Conservation (phyloP, 148 eudicot genomes). For the Salicornia ramosissima region DNA sequence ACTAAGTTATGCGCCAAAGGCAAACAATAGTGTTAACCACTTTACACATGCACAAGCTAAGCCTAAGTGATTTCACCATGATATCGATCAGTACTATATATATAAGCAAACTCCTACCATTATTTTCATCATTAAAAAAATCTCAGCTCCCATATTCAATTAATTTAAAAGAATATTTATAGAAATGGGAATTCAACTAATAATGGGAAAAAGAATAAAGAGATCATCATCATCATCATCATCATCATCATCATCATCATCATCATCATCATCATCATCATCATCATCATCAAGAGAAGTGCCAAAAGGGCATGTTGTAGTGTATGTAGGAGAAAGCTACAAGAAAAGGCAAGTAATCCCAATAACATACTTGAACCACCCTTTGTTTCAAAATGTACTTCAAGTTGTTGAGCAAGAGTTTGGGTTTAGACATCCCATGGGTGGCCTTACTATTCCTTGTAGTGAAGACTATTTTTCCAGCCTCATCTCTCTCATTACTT, state of each 20-base stretch:
- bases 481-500: constrained; percentile 25
- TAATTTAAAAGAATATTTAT: too few species aligned
- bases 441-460: constrained; percentile 58
- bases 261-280: background rate
- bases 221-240: background rate
- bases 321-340: constrained; percentile 42
- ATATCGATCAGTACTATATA: too few species aligned
- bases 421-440: constrained; percentile 54
- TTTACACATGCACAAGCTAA: too few species aligned
- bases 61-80: too few species aligned
- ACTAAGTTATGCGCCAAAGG: too few species aligned
- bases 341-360: constrained; percentile 47
- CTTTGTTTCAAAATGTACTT: constrained; percentile 43
- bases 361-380: constrained; percentile 39
- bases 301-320: constrained; percentile 47
- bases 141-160: too few species aligned
- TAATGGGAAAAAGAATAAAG: constrained; percentile 28
- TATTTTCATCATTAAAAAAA: too few species aligned
- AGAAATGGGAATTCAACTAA: constrained; percentile 25
- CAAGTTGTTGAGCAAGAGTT: constrained; percentile 43
- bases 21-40: too few species aligned
- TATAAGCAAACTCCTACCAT: too few species aligned
- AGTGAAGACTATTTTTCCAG: constrained; percentile 39
- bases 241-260: background rate
- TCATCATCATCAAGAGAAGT: constrained; percentile 16